Evolutionary conservation across 768 basidiomycete species (phyloP).

Genomic region (Hericium coralloides): DNA sequence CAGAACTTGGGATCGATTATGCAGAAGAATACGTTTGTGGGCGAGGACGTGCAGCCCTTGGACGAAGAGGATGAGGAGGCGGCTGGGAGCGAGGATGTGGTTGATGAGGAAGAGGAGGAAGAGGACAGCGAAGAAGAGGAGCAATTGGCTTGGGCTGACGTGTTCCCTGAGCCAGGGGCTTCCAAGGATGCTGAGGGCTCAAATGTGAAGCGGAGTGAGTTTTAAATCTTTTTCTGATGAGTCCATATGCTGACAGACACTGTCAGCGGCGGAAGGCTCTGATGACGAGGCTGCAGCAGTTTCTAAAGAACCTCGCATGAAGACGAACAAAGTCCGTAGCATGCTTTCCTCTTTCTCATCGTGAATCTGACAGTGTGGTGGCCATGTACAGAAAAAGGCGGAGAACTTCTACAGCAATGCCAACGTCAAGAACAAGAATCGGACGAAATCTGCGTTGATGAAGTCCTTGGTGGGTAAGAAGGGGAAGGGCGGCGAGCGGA

Average conservation of each 20-base stretch:
- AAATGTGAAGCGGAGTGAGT: neutral
- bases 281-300: slow-evolving; percentile 27
- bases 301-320: slow-evolving; percentile 66
- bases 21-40: slow-evolving; percentile 80
- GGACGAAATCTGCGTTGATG: slow-evolving; percentile 52
- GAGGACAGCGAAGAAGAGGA: slow-evolving; percentile 32
- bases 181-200: slow-evolving; percentile 7
- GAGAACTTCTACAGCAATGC: slow-evolving; percentile 81
- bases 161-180: slow-evolving; percentile 49
- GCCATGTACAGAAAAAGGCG: slow-evolving; percentile 59
- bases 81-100: slow-evolving; percentile 22
- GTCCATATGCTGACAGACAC: too few species aligned
- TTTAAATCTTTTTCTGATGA: too few species aligned
- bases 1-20: slow-evolving; percentile 84
- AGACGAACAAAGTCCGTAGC: slow-evolving; percentile 72
- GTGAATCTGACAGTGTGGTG: neutral
- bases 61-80: slow-evolving; percentile 36
- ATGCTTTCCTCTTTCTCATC: neutral
- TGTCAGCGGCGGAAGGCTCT: slow-evolving; percentile 20
- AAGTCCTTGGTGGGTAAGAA: slow-evolving; percentile 31
- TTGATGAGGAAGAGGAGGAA: slow-evolving; percentile 26
- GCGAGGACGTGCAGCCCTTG: slow-evolving; percentile 70
- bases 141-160: slow-evolving; percentile 78
- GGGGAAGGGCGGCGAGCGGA: slow-evolving; percentile 6
- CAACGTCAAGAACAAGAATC: slow-evolving; percentile 85